Conservation (phyloP, 495 filamentous ascomycete genomes). For the Baudoinia panamericana region DNA sequence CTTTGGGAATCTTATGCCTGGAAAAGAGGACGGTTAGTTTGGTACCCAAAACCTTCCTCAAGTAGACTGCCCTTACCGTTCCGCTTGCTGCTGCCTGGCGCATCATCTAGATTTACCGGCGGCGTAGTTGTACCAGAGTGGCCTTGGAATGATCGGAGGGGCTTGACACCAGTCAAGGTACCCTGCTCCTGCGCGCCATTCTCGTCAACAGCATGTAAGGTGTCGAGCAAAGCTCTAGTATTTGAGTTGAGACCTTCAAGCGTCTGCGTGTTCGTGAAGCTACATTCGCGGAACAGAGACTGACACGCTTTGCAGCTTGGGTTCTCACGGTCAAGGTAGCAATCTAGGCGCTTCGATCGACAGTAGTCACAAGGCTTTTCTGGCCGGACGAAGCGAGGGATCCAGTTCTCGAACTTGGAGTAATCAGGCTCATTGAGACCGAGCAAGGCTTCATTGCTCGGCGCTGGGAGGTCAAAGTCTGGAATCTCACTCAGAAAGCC, state of each 20-base stretch:
- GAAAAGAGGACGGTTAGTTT: too few species aligned
- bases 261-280: slow-evolving; percentile 38
- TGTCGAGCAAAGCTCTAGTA: slow-evolving; percentile 37
- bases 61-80: too few species aligned
- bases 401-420: slow-evolving; percentile 24
- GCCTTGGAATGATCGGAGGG: slow-evolving; percentile 26
- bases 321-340: slow-evolving; percentile 58
- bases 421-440: slow-evolving; percentile 15
- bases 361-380: slow-evolving; percentile 60
- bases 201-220: slow-evolving; percentile 39
- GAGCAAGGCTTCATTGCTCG: not conserved
- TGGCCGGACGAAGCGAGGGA: slow-evolving; percentile 32
- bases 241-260: slow-evolving; percentile 27
- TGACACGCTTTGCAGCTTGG: slow-evolving; percentile 67
- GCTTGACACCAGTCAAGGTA: slow-evolving; percentile 25
- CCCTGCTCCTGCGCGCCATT: slow-evolving; percentile 35
- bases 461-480: not conserved
- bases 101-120: slow-evolving; percentile 30
- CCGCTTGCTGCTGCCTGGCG: slow-evolving; percentile 29
- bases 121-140: slow-evolving; percentile 2
- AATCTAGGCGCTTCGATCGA: slow-evolving; percentile 52
- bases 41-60: too few species aligned
- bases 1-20: slow-evolving; percentile 55
- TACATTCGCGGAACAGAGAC: slow-evolving; percentile 60
- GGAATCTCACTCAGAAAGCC: not conserved